A percentile compares a stretch with the other conserved stretches of the same genome.
These are phyloP conservation scores for Zychaea mexicana DNA, from an alignment of 371 early-diverging fungal species.

Conservation along the genomic window DNA sequence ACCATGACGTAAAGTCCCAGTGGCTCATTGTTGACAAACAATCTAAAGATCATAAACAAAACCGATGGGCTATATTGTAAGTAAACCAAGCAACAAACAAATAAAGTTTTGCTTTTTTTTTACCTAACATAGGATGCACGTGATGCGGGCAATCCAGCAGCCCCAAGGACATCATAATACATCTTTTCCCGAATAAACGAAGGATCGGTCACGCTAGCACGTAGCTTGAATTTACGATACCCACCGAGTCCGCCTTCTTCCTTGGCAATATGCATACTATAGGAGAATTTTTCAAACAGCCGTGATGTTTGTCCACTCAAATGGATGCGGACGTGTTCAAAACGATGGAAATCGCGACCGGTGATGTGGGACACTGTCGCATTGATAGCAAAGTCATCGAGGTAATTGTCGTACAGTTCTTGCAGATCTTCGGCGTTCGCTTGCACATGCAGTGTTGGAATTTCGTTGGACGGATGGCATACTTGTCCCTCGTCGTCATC, in stretches of 20 bases:
- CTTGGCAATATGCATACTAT: slow-evolving; percentile 24
- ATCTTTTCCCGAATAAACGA: slow-evolving; percentile 57
- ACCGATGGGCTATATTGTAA: too few species aligned
- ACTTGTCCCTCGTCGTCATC: slow-evolving; percentile 9
- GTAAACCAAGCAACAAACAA: too few species aligned
- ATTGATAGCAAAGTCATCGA: slow-evolving; percentile 27
- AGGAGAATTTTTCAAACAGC: slow-evolving; percentile 36
- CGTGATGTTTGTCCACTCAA: slow-evolving; percentile 39
- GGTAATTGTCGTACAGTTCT: slow-evolving; percentile 20
- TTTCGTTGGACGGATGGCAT: slow-evolving; percentile 8
- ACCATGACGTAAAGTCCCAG: slow-evolving; percentile 45
- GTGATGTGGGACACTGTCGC: slow-evolving; percentile 35
- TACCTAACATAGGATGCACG: slow-evolving; percentile 44
- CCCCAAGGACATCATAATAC: slow-evolving; percentile 48
- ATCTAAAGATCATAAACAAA: too few species aligned
- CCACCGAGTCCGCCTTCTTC: slow-evolving; percentile 22
- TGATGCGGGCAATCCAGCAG: slow-evolving; percentile 44
- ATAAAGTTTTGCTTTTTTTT: too few species aligned
- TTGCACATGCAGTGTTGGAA: slow-evolving; percentile 30
- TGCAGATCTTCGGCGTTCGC: slow-evolving; percentile 12
- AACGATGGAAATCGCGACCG: slow-evolving; percentile 4
- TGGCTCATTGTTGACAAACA: slow-evolving; percentile 45
- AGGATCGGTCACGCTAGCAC: slow-evolving; percentile 45
- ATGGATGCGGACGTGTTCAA: slow-evolving; percentile 12
- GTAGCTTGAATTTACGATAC: slow-evolving; percentile 35